A percentile compares a stretch with the other conserved stretches of the same genome.
phyloP scores from a whole-genome alignment of 441 rosid genomes.

The Rhodomyrtus psidioides region DNA sequence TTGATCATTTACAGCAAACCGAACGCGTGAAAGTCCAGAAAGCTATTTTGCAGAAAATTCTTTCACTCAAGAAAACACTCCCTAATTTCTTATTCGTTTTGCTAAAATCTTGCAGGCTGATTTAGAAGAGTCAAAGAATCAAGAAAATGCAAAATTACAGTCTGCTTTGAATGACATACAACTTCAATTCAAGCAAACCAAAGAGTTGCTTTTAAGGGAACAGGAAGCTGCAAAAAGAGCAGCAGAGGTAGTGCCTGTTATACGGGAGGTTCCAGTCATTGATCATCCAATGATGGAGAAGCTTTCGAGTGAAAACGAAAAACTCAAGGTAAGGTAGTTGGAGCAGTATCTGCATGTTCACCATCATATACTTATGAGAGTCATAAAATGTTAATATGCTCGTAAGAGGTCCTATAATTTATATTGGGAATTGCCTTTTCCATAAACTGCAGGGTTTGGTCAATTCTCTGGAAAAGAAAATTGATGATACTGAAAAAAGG shows the following conservation, averaged over 20 bases:
- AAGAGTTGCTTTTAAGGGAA: constrained; percentile 6
- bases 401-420: background rate
- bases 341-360: background rate
- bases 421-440: background rate
- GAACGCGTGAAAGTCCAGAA: too few species aligned
- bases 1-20: too few species aligned
- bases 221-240: constrained; percentile 23
- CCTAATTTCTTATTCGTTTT: background rate
- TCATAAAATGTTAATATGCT: background rate
- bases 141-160: constrained; percentile 8
- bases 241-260: constrained; percentile 46
- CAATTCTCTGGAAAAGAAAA: constrained; percentile 63
- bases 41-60: too few species aligned
- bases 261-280: constrained; percentile 76
- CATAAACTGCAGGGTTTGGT: constrained; percentile 45
- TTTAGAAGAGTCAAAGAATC: constrained; percentile 13
- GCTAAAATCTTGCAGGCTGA: constrained; percentile 5
- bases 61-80: too few species aligned
- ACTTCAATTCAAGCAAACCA: constrained; percentile 7
- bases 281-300: constrained; percentile 11
- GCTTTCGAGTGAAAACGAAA: constrained; percentile 7
- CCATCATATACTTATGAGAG: background rate
- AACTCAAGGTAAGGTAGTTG: constrained; percentile 9
- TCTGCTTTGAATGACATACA: constrained; percentile 5
- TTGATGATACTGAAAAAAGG: constrained; percentile 77